phyloP scores from a whole-genome alignment of 306 rosid species.

The Fragaria nilgerrensis region DNA sequence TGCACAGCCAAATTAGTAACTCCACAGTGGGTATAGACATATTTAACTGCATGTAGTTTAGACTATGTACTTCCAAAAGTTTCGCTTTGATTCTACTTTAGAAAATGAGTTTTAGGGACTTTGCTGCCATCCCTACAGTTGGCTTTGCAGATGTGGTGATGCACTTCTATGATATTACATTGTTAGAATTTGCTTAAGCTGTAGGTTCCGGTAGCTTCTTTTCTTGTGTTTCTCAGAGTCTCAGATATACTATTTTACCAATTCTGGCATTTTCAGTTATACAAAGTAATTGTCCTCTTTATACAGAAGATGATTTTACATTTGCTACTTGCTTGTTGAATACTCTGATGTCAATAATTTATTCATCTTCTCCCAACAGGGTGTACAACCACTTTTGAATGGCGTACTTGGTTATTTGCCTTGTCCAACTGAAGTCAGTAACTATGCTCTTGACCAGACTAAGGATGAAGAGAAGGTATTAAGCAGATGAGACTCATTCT shows the following conservation, averaged over 20 bases:
- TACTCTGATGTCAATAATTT: not conserved
- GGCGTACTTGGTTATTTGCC: constrained; percentile 90
- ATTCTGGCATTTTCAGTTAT: not conserved
- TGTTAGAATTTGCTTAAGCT: not conserved
- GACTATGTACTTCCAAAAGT: not conserved
- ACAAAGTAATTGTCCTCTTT: not conserved
- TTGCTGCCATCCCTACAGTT: not conserved
- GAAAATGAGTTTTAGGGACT: not conserved
- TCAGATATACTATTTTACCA: not conserved
- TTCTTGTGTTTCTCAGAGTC: not conserved
- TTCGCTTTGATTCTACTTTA: not conserved
- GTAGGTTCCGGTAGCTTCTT: not conserved
- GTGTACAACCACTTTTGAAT: constrained; percentile 94
- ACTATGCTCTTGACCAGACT: constrained; percentile 87
- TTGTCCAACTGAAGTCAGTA: constrained; percentile 86
- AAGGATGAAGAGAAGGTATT: constrained; percentile 85
- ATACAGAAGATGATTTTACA: not conserved
- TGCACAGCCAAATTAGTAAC: not conserved
- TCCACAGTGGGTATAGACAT: not conserved
- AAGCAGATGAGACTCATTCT: constrained; percentile 13
- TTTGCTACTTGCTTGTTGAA: constrained; percentile 1
- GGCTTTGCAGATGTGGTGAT: not conserved
- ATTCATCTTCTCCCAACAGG: constrained; percentile 50
- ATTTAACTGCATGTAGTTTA: not conserved
- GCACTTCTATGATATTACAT: not conserved